Base-by-base conservation (phyloP, 2,329 filamentous ascomycete species). In the Pseudocercospora eumusae region DNA sequence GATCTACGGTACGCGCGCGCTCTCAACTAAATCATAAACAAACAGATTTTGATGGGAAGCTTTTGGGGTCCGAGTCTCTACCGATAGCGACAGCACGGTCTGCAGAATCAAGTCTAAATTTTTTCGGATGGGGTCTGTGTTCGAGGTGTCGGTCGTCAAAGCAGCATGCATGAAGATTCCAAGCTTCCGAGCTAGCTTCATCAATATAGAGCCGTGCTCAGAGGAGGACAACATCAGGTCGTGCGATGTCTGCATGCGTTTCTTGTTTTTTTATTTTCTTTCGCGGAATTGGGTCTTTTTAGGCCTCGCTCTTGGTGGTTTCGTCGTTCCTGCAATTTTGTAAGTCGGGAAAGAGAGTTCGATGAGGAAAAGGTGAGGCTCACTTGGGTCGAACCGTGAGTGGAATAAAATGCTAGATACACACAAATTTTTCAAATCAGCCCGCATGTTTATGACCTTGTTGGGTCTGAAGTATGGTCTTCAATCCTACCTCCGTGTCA, bases 401-500 rank as follows among this genome's bases (percentile, higher is more conserved):
- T 50, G 47, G 47, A 50, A 50, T 50, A 23, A 15, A 50, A 25
- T 50, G 47, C 47, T 50, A 50, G 47, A 27, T 50, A 50, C 47
- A 50, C 47, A 50, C 47, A 50, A n/a, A 23, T 21, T 5, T 27
- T 3, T n/a, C n/a, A n/a, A n/a, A 50, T 50, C 47, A 50, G 47
- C 47, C 21, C 44, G 44, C 13, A 25, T 50, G 21, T 50, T 20
- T 13, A 8, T 50, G 23, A 28, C 23, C 47, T 50, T 11, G 23
- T 25, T 8, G n/a, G n/a, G n/a, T n/a, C n/a, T n/a, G n/a, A n/a
- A n/a, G n/a, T 23, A 28, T 50, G 15, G 47, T 50, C 47, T 50
- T 50, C 47, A 50, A 28, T 27, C 60, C 23, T 62, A 62, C 60
- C 60, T 62, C 60, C 49, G 49, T 58, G 11, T 62, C 60, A 42